Conservation (phyloP, 192 early-diverging fungal species). For the Lunasporangiospora selenospora region DNA sequence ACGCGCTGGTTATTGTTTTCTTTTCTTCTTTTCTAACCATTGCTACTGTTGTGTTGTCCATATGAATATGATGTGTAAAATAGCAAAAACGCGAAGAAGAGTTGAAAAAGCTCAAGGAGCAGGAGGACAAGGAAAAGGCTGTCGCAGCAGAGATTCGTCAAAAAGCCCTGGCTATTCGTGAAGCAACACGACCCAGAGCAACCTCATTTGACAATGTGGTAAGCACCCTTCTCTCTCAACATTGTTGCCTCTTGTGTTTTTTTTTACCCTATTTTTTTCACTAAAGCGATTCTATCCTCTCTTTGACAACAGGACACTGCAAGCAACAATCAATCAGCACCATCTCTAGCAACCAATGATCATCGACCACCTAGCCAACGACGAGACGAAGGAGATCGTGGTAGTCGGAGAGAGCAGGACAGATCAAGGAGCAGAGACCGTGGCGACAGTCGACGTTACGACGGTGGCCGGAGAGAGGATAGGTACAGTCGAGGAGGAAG, state of each 20-base stretch:
- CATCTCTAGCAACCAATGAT: constrained; percentile 6
- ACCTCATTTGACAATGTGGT: constrained; percentile 15
- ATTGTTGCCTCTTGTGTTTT: not conserved
- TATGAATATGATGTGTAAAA: not conserved
- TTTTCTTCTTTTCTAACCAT: too few species aligned
- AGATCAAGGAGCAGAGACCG: constrained; percentile 31
- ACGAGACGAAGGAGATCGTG: not conserved
- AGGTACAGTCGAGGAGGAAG: constrained; percentile 20
- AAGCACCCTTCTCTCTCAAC: not conserved
- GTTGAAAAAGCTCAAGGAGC: constrained; percentile 41
- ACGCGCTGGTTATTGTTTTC: not conserved
- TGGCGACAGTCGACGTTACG: not conserved
- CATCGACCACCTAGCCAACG: constrained; percentile 3
- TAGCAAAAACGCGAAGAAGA: constrained; percentile 18
- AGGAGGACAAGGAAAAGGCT: constrained; percentile 50
- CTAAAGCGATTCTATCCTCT: too few species aligned
- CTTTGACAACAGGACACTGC: too few species aligned
- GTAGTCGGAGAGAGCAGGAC: not conserved
- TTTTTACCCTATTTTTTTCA: too few species aligned
- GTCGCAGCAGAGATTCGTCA: constrained; percentile 46
- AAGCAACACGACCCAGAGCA: constrained; percentile 21
- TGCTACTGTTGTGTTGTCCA: not conserved
- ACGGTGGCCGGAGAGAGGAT: constrained; percentile 6
- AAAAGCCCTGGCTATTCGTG: constrained; percentile 24
- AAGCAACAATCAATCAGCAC: not conserved